A percentile compares a stretch with the other conserved stretches of the same genome.
Evolutionary conservation across 805 yeast species (phyloP).

Genomic region (Tetrapisispora iriomotensis): DNA sequence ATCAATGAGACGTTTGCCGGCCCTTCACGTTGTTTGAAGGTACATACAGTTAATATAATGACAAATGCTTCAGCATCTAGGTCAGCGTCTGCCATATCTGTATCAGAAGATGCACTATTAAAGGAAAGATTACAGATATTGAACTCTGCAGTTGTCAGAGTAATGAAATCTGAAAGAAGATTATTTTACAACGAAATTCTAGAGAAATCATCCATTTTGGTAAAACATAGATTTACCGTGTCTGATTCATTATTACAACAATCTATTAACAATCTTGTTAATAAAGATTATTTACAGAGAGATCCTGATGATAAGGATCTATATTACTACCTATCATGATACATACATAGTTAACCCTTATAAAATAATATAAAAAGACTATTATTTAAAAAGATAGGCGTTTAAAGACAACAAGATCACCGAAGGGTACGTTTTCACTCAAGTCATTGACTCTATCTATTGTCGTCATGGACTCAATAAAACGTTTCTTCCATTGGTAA

Average conservation of each 20-base stretch:
- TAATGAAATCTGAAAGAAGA: constrained; percentile 68
- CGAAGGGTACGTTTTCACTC: too few species aligned
- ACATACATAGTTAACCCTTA: too few species aligned
- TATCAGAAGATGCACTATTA: constrained; percentile 39
- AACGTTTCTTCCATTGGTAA: neutral
- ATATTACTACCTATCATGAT: constrained; percentile 9
- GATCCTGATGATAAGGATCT: constrained; percentile 41
- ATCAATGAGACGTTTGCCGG: constrained; percentile 63
- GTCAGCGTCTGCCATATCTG: constrained; percentile 1
- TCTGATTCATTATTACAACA: constrained; percentile 56
- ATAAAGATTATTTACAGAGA: constrained; percentile 71
- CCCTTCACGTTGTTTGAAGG: constrained; percentile 60
- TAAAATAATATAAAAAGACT: neutral
- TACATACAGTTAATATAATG: constrained; percentile 25
- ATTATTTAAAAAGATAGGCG: neutral
- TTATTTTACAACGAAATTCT: constrained; percentile 55
- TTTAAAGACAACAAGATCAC: too few species aligned
- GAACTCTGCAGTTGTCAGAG: constrained; percentile 80
- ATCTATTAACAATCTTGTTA: constrained; percentile 64
- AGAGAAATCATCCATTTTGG: constrained; percentile 52
- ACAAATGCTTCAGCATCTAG: neutral
- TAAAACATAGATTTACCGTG: constrained; percentile 58
- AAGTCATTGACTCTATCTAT: too few species aligned
- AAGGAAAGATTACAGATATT: constrained; percentile 58
- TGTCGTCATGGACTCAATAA: too few species aligned